These are phyloP conservation scores for Jasminum sambac DNA, from an alignment of 257 asterid species.

Conservation along the genomic window DNA sequence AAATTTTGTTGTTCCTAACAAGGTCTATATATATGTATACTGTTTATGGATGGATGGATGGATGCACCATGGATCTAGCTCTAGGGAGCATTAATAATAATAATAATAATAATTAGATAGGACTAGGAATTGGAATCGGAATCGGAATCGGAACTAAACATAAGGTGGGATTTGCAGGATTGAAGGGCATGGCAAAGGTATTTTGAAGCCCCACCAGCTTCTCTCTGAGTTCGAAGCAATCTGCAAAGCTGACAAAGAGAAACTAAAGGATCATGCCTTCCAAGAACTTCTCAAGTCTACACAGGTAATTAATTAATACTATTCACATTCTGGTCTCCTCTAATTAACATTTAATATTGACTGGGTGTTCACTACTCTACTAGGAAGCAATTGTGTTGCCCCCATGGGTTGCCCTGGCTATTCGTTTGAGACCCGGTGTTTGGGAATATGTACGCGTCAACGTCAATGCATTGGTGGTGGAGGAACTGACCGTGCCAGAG, in stretches of 20 bases:
- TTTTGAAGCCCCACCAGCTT: constrained; percentile 82
- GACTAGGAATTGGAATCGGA: too few relatives aligned
- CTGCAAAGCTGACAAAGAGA: constrained; percentile 45
- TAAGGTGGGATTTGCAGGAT: constrained; percentile 59
- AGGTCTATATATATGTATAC: constrained; percentile 36
- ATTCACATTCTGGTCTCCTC: too few relatives aligned
- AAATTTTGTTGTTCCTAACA: constrained; percentile 60
- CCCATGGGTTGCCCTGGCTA: constrained; percentile 97
- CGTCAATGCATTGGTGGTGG: constrained; percentile 61
- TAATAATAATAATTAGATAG: too few relatives aligned
- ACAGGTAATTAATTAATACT: too few relatives aligned
- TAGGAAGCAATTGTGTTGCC: constrained; percentile 88
- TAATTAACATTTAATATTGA: too few relatives aligned
- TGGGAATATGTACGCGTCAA: constrained; percentile 88
- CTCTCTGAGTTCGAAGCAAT: constrained; percentile 74
- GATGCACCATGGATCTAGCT: too few relatives aligned
- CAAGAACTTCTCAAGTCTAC: constrained; percentile 72
- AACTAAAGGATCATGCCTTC: constrained; percentile 69
- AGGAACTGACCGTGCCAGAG: constrained; percentile 81
- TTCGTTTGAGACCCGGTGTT: constrained; percentile 91
- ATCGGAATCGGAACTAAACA: too few relatives aligned
- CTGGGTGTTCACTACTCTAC: too few relatives aligned
- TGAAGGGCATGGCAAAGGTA: constrained; percentile 85
- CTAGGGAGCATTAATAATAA: too few relatives aligned
- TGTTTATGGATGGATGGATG: neutral